Evolutionary conservation across 306 rosid genomes (phyloP), one percentile per base, ranked within the genome.

Genomic region (Echinosophora koreensis): DNA sequence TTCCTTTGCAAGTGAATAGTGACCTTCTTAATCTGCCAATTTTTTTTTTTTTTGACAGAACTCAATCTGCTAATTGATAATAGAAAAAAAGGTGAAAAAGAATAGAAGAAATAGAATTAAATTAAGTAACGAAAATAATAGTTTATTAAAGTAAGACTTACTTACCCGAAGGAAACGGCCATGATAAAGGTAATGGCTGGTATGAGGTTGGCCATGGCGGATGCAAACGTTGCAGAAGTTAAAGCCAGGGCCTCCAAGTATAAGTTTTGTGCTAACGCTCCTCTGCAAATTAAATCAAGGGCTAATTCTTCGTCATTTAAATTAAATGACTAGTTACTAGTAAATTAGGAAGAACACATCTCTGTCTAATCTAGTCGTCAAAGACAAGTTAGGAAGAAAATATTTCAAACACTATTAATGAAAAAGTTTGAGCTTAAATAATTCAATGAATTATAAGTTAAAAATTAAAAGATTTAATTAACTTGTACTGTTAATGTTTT

Each of bases 141-240:
- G 3, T 1, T 6, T 30, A 16, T 13, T 16, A 15, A 11, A 62
- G 14, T 5, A 0, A 27, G 28, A 6, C 27, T 4, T 38, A 77
- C 55, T 10, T 67, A 85, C 96, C 91, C 51, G 6, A 86, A 87
- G 30, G 22, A 80, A 81, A 88, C 59, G 1, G 97, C 92, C 75
- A 93, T 46, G 11, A 88, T 34, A 34, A 89, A 93, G 15, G 98
- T 93, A 17, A 89, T 16, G 61, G 83, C 91, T 10, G 98, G 97
- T 78, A 51, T 0, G 47, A 93, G 92, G 50, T 93, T 92, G 35
- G 50, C 2, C 79, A 88, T 87, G 56, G 98, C 98, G 0, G 95
- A 77, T 35, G 87, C 82, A 84, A 84, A 91, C 2, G 97, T 89
- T 55, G 87, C 87, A 1, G 97, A 93, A 12, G 98, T 91, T 62